These are phyloP conservation scores for Anisodus tanguticus DNA, from an alignment of 257 asterid genomes.

Conservation along the genomic window DNA sequence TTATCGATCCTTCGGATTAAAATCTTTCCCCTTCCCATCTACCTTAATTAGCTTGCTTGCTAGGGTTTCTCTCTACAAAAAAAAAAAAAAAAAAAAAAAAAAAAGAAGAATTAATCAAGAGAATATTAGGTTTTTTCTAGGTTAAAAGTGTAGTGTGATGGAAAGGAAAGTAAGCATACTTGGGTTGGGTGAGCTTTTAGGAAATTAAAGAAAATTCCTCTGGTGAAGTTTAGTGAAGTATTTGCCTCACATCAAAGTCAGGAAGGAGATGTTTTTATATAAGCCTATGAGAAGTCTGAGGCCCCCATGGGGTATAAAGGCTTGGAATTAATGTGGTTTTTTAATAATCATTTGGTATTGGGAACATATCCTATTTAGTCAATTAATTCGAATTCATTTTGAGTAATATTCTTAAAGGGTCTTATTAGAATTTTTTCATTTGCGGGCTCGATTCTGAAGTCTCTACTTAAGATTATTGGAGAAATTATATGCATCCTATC, in stretches of 20 bases:
- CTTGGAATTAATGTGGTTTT: too few species aligned
- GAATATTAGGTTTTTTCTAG: slow-evolving; percentile 22
- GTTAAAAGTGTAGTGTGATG: not conserved
- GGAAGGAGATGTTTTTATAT: slow-evolving; percentile 26
- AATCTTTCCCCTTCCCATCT: slow-evolving; percentile 53
- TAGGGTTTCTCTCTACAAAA: slow-evolving; percentile 34
- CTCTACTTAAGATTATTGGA: too few species aligned
- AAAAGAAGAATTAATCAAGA: not conserved
- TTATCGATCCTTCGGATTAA: slow-evolving; percentile 45
- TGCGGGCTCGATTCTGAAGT: too few species aligned
- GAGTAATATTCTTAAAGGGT: not conserved
- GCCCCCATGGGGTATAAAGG: too few species aligned
- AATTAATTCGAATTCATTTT: too few species aligned
- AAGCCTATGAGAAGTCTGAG: slow-evolving; percentile 11
- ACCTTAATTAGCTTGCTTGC: not conserved
- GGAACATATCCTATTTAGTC: too few species aligned
- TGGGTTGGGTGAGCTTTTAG: slow-evolving; percentile 14
- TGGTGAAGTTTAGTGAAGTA: not conserved
- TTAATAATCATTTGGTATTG: too few species aligned
- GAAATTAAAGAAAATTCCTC: not conserved
- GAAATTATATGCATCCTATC: too few species aligned
- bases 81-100: too few species aligned
- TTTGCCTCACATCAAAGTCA: slow-evolving; percentile 25
- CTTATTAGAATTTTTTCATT: too few species aligned
- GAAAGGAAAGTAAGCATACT: slow-evolving; percentile 18